A percentile compares a stretch with the other conserved stretches of the same genome.
phyloP scores from a whole-genome alignment of 2,329 filamentous ascomycete genomes.

The Cladorrhinum sp. region DNA sequence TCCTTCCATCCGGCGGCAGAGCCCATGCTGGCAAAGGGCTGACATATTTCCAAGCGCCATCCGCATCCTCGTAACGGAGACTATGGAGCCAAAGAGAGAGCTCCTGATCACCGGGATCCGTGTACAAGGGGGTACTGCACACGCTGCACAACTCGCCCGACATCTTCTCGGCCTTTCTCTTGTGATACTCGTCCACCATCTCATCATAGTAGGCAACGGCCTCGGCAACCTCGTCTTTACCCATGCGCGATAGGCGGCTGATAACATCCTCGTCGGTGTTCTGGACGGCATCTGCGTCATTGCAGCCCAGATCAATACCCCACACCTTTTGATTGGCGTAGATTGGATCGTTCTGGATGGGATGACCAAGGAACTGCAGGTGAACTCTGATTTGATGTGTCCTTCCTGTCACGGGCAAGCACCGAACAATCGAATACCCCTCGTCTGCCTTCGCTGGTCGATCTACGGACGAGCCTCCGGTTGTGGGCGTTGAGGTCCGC shows the following conservation, averaged over 20 bases:
- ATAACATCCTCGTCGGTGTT: slow-evolving; percentile 89
- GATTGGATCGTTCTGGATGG: slow-evolving; percentile 96
- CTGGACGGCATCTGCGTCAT: slow-evolving; percentile 61
- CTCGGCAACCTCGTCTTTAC: slow-evolving; percentile 87
- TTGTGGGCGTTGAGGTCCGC: slow-evolving; percentile 16
- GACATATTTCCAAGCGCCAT: slow-evolving; percentile 81
- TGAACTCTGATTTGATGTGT: slow-evolving; percentile 96
- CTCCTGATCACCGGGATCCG: slow-evolving; percentile 86
- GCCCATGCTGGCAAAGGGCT: slow-evolving; percentile 86
- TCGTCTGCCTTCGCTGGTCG: slow-evolving; percentile 47
- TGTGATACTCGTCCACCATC: slow-evolving; percentile 86
- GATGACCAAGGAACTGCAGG: slow-evolving; percentile 88
- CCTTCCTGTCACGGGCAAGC: slow-evolving; percentile 85
- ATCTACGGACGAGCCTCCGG: not conserved
- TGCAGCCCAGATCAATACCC: slow-evolving; percentile 70
- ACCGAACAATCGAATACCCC: slow-evolving; percentile 93
- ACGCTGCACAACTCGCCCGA: slow-evolving; percentile 77
- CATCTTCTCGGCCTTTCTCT: slow-evolving; percentile 88
- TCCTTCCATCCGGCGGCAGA: slow-evolving; percentile 68
- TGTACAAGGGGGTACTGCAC: slow-evolving; percentile 87
- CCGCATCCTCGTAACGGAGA: slow-evolving; percentile 78
- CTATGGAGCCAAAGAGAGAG: slow-evolving; percentile 93
- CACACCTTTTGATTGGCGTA: slow-evolving; percentile 95
- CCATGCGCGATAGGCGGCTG: slow-evolving; percentile 79
- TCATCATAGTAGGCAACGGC: slow-evolving; percentile 92